A percentile compares a stretch with the other conserved stretches of the same genome.
phyloP scores from a whole-genome alignment of 768 basidiomycete genomes.

The Cantharellus cinnabarinus region DNA sequence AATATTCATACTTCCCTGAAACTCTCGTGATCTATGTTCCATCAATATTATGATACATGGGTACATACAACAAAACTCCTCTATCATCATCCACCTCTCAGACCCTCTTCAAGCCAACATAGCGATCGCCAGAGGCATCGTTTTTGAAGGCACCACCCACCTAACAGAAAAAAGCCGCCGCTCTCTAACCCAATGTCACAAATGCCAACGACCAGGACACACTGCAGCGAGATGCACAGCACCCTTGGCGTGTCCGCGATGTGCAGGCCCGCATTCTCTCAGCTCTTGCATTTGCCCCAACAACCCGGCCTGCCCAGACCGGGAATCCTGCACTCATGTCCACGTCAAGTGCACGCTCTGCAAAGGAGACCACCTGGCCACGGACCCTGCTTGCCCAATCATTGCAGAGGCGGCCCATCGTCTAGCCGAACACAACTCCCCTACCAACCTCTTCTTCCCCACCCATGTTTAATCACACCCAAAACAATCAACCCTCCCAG shows the following conservation, averaged over 20 bases:
- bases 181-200: constrained; percentile 5
- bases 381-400: background rate
- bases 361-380: constrained; percentile 1
- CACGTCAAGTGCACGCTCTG: constrained; percentile 1
- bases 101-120: constrained; percentile 2
- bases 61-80: background rate
- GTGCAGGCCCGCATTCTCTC: background rate
- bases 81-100: constrained; percentile 5
- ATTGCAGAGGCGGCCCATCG: background rate
- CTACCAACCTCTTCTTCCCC: background rate
- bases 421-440: background rate
- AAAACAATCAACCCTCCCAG: background rate
- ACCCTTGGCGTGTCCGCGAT: background rate
- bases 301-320: background rate
- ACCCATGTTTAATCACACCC: background rate
- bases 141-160: background rate
- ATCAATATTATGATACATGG: too few species aligned
- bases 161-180: constrained; percentile 1
- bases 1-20: too few species aligned
- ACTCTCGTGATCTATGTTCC: too few species aligned
- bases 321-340: background rate
- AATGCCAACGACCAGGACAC: constrained; percentile 5
- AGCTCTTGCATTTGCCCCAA: background rate
- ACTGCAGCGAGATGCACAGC: constrained; percentile 3
- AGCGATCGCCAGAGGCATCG: background rate